Conservation (phyloP, 1,139 yeast genomes). For the Blastobotrys illinoisensis region DNA sequence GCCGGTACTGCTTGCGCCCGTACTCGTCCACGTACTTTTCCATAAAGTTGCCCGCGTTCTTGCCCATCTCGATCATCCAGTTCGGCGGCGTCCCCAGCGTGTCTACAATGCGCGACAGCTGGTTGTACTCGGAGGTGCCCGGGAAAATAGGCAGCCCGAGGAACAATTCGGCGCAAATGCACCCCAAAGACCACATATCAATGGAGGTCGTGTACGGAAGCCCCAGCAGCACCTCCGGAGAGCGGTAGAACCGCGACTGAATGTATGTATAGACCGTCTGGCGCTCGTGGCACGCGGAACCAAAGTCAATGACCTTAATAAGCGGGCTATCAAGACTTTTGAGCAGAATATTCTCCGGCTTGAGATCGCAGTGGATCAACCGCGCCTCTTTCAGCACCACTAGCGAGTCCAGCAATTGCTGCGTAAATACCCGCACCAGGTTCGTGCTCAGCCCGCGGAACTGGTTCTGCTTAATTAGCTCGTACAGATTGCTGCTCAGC, state of each 20-base stretch:
- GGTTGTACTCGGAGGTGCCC: slow-evolving; percentile 91
- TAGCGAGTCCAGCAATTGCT: slow-evolving; percentile 75
- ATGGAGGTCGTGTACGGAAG: slow-evolving; percentile 81
- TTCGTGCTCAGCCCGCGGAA: slow-evolving; percentile 85
- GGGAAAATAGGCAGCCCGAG: slow-evolving; percentile 93
- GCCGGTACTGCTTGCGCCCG: slow-evolving; percentile 38
- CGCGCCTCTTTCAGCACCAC: slow-evolving; percentile 75
- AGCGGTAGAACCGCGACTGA: slow-evolving; percentile 90
- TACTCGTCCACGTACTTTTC: slow-evolving; percentile 37
- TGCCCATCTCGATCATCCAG: slow-evolving; percentile 97
- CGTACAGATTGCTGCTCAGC: slow-evolving; percentile 82
- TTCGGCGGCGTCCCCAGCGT: slow-evolving; percentile 85
- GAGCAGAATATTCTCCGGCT: slow-evolving; percentile 89
- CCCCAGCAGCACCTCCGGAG: slow-evolving; percentile 93
- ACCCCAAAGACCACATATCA: slow-evolving; percentile 98
- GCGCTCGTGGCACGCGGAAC: slow-evolving; percentile 89
- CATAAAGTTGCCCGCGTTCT: slow-evolving; percentile 70
- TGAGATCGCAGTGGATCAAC: slow-evolving; percentile 90
- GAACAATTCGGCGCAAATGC: slow-evolving; percentile 90
- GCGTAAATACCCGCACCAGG: slow-evolving; percentile 69
- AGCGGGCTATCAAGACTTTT: slow-evolving; percentile 81
- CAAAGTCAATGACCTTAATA: slow-evolving; percentile 92
- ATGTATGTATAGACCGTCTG: slow-evolving; percentile 90
- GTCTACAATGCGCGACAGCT: slow-evolving; percentile 72
- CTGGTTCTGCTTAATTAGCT: slow-evolving; percentile 85